phyloP scores from a whole-genome alignment of 768 basidiomycete genomes.

The Coprinopsis marcescibilis region DNA sequence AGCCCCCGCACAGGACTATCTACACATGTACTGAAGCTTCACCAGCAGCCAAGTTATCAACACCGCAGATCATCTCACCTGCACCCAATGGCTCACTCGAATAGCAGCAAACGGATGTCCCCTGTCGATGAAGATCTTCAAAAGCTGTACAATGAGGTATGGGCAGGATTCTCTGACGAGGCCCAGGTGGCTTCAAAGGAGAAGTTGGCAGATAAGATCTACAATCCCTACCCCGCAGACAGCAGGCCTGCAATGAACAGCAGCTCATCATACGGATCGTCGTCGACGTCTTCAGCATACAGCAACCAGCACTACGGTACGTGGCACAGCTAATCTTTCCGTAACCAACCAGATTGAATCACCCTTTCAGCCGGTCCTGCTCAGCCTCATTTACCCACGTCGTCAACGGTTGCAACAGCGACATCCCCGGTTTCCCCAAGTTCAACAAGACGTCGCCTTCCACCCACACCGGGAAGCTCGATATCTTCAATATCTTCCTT shows the following conservation, averaged over 20 bases:
- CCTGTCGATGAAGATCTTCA: conserved; percentile 70
- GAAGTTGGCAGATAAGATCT: conserved; percentile 32
- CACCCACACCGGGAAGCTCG: conserved; percentile 37
- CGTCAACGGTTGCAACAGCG: conserved; percentile 10
- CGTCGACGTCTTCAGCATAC: neutral
- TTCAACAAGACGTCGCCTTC: conserved; percentile 33
- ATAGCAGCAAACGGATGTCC: conserved; percentile 19
- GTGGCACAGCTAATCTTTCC: neutral
- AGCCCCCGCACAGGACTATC: neutral
- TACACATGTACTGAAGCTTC: neutral
- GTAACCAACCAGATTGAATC: conserved; percentile 14
- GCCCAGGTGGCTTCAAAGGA: conserved; percentile 22
- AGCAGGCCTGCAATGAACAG: conserved; percentile 10
- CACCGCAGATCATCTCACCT: neutral
- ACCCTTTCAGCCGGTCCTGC: conserved; percentile 12
- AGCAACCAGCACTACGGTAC: neutral
- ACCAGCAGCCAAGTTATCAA: neutral
- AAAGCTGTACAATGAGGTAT: conserved; percentile 70
- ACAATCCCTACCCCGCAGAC: conserved; percentile 32
- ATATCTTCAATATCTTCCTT: conserved; percentile 22
- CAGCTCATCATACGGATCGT: neutral
- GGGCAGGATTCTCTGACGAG: conserved; percentile 58
- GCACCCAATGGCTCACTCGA: neutral
- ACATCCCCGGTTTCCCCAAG: conserved; percentile 20
- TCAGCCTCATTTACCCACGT: conserved; percentile 6